Evolutionary conservation across 148 eudicot species (phyloP), one percentile per base, ranked within the genome.

Genomic region (Cornus suecica): DNA sequence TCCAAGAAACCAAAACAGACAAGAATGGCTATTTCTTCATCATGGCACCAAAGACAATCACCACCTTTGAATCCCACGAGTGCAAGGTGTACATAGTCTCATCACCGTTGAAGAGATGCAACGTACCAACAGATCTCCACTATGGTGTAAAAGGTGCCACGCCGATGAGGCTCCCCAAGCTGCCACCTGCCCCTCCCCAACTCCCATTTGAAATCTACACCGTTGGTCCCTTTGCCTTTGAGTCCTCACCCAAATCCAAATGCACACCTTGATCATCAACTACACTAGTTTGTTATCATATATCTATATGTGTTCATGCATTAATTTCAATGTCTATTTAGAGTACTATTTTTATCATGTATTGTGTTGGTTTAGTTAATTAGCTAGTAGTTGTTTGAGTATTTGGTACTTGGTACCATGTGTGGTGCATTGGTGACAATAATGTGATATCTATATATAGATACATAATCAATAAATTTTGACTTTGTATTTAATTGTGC

Each of bases 1-100:
- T 29, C 22, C 70, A 27, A 16, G 27, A 70, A 3, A 54, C 67
- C 10, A 74, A 18, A 27, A 85, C 85, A 37, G 85, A 82, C 81
- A 86, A 83, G 74, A 81, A 87, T 66, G 90, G 90, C n/a, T 85
- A 80, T 83, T 87, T 87, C 81, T 76, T 74, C 78, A 37, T 82
- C 26, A 62, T 78, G 48, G 78, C 72, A 37, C 84, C 83, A 10
- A 77, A 74, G 48, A 73, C 52, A 30, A 20, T 85, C 60, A 80
- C 83, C 18, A 78, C 86, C 3, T 61, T 41, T 18, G 86, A 76
- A 8, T 54, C 62, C 45, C 84, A 83, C 83, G 83, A 76, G 54
- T 87, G 90, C 78, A 84, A 75, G 32, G 86, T 83, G 11, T 73
- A n/a, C 45, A 11, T 87, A 20, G 81, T 65, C 30, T 71, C 72